phyloP scores from a whole-genome alignment of 2,329 filamentous ascomycete species.

The Niveomyces coronatus region DNA sequence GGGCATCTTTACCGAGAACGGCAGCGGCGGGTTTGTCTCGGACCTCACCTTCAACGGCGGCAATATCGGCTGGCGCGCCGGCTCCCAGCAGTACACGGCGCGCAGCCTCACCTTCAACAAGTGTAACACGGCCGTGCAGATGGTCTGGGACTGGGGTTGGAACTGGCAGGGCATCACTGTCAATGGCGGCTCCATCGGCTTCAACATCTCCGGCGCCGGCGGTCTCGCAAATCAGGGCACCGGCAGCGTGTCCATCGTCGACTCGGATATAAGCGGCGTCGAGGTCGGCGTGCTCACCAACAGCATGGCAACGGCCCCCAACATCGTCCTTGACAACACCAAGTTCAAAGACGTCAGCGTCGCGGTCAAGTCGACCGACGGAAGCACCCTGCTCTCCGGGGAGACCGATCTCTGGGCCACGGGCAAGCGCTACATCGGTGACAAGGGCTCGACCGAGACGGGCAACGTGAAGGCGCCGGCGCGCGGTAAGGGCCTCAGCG shows the following conservation, averaged over 20 bases:
- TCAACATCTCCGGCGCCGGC: slow-evolving; percentile 45
- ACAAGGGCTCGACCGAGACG: slow-evolving; percentile 3
- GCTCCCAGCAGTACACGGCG: slow-evolving; percentile 58
- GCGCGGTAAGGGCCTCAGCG: slow-evolving; percentile 8
- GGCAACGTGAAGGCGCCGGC: slow-evolving; percentile 6
- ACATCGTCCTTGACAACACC: not conserved
- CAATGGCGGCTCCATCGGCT: slow-evolving; percentile 48
- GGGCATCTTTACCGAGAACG: slow-evolving; percentile 51
- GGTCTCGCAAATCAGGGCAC: slow-evolving; percentile 40
- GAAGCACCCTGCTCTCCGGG: not conserved
- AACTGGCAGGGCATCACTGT: slow-evolving; percentile 49
- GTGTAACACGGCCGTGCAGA: slow-evolving; percentile 51
- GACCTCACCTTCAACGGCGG: slow-evolving; percentile 43
- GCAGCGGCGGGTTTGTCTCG: slow-evolving; percentile 48
- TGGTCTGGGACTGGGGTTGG: slow-evolving; percentile 62
- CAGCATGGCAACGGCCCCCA: slow-evolving; percentile 3
- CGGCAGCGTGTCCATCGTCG: slow-evolving; percentile 26
- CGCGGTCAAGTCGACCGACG: slow-evolving; percentile 51
- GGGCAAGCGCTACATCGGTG: slow-evolving; percentile 8
- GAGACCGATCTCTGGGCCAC: slow-evolving; percentile 7
- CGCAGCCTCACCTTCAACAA: slow-evolving; percentile 52
- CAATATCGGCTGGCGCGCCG: slow-evolving; percentile 43
- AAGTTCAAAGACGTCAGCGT: slow-evolving; percentile 35
- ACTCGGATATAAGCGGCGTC: slow-evolving; percentile 11
- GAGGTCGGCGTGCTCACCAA: slow-evolving; percentile 54